Evolutionary conservation across 2,329 filamentous ascomycete species (phyloP).

Genomic region (Diaporthe aspalathi): DNA sequence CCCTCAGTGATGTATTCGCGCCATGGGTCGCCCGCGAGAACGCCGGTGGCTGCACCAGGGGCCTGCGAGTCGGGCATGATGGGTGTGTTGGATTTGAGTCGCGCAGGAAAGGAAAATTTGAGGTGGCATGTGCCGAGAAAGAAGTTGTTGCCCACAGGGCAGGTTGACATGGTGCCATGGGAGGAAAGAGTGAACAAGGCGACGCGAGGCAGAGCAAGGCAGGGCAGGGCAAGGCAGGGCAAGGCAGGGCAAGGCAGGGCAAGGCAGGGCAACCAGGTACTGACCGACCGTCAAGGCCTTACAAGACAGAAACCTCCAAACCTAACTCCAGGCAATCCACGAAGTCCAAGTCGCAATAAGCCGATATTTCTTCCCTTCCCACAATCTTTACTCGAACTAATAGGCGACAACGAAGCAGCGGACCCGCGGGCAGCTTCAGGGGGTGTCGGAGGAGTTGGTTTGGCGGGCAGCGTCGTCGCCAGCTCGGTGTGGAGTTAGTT

Average conservation of each 20-base stretch:
- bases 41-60: not conserved
- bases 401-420: not conserved
- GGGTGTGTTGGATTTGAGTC: not conserved
- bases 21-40: not conserved
- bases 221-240: conserved; percentile 17
- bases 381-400: not conserved
- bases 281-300: conserved; percentile 33
- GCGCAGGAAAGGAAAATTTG: not conserved
- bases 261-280: conserved; percentile 27
- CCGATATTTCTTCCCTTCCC: not conserved
- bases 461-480: not conserved
- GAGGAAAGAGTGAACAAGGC: not conserved
- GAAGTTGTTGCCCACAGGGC: not conserved
- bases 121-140: not conserved
- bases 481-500: conserved; percentile 10
- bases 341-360: conserved; percentile 6
- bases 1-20: conserved; percentile 11
- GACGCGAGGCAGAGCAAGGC: not conserved
- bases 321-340: conserved; percentile 26
- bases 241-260: not conserved
- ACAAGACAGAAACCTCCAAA: conserved; percentile 6
- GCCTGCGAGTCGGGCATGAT: conserved; percentile 17
- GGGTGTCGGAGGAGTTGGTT: conserved; percentile 2
- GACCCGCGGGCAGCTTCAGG: not conserved
- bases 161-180: not conserved